These are phyloP conservation scores for Rosa hybrid DNA, from an alignment of 331 rosid genomes.

Conservation along the genomic window DNA sequence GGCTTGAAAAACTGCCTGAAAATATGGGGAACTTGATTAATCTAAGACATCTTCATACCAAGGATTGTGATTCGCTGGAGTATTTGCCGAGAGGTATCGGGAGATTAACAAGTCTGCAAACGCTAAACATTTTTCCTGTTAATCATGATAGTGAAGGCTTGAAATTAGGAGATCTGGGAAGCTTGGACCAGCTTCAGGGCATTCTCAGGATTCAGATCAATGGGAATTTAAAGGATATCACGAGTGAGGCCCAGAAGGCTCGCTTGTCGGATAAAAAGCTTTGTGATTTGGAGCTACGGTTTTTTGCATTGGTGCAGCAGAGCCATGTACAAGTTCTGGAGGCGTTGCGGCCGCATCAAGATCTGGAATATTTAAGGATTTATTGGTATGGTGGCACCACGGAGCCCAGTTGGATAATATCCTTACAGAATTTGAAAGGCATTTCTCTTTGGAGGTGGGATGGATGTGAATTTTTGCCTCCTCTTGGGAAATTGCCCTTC, in stretches of 20 bases:
- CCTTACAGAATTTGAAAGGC: background rate
- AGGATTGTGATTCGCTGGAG: no score
- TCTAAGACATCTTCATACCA: no score
- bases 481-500: background rate
- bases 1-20: no score
- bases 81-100: no score
- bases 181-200: no score
- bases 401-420: background rate
- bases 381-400: background rate
- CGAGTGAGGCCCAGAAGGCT: background rate
- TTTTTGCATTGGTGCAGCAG: fast-evolving
- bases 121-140: no score
- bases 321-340: background rate
- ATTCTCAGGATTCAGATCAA: fast-evolving
- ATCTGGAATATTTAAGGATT: background rate
- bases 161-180: no score
- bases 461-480: background rate
- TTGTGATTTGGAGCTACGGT: fast-evolving
- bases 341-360: background rate
- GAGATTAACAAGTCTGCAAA: no score
- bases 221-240: background rate
- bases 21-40: no score
- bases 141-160: no score
- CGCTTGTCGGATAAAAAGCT: background rate
- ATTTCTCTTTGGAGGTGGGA: no score